Evolutionary conservation across 129 eudicot genomes (phyloP), one percentile per base, ranked within the genome.

Genomic region (Flaveria bidentis): DNA sequence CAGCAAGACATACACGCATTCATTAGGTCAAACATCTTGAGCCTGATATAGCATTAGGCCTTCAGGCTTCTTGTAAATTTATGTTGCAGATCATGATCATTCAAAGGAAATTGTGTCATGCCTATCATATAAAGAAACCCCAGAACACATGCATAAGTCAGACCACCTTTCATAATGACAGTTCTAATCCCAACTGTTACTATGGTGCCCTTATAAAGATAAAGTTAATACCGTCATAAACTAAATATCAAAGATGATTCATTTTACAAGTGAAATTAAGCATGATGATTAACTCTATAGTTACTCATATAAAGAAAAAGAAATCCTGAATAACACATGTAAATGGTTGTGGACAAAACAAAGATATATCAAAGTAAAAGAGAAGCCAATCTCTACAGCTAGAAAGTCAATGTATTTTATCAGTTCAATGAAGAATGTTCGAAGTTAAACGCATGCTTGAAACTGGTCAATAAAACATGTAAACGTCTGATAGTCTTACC

Each of bases 401-500:
- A 76, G 51, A 63, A 63, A 28, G 64, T 46, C 80, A 45, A 16
- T 50, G 13, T 75, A 14, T 18, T 58, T 47, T 18, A 33, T 33
- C 42, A 61, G 47, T 79, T 65, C 36, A 26, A 66, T 12, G 61
- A 63, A 46, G 53, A 71, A 57, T 26, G 11, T 57, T 69, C 62
- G 69, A 46, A 78, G 17, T 47, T 60, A 64, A 26, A 68, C 72
- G 46, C 33, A 36, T 53, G 14, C 55, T 67, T 55, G 53, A 8
- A 67, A 44, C 41, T 73, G 80, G 57, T 64, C 55, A 63, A 11
- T 47, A 56, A 49, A 45, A 77, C 17, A 39, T 16, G 45, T 74
- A 46, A 49, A 80, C 44, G 73, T 67, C 39, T 50, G 28, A 79
- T 33, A 51, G 30, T 57, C 87, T 82, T 79, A 90, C 98, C 98